These are phyloP conservation scores for Lasiodiplodia hormozganensis DNA, from an alignment of 2,329 filamentous ascomycete species.

Conservation along the genomic window DNA sequence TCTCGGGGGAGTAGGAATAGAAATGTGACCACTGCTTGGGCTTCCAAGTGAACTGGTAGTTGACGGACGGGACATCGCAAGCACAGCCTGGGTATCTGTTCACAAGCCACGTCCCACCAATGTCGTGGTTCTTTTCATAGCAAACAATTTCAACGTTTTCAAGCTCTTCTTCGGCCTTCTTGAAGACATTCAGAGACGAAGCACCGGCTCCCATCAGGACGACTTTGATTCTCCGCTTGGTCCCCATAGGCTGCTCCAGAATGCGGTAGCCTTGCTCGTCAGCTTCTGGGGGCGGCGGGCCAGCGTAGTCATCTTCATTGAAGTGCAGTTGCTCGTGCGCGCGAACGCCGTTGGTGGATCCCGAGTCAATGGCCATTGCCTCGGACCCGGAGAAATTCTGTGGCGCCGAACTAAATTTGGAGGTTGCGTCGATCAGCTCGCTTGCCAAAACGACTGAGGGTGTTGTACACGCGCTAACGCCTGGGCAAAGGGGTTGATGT, in stretches of 20 bases:
- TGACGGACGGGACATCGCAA: conserved; percentile 55
- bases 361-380: conserved; percentile 5
- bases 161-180: conserved; percentile 54
- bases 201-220: conserved; percentile 58
- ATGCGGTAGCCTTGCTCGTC: conserved; percentile 53
- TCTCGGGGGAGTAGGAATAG: conserved; percentile 55
- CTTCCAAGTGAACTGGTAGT: conserved; percentile 52
- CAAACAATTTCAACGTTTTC: conserved; percentile 55
- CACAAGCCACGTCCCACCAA: conserved; percentile 56
- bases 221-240: conserved; percentile 52
- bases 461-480: conserved; percentile 3
- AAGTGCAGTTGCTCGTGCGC: too few relatives aligned
- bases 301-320: conserved; percentile 3
- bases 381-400: background rate
- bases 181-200: conserved; percentile 55
- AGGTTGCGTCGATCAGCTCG: background rate
- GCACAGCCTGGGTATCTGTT: conserved; percentile 52
- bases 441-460: background rate
- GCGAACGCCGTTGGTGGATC: background rate
- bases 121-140: conserved; percentile 56
- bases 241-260: conserved; percentile 52
- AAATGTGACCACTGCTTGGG: conserved; percentile 56
- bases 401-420: background rate
- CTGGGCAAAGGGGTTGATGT: conserved; percentile 6
- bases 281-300: conserved; percentile 40